Conservation (phyloP, 495 filamentous ascomycete genomes). For the Saxophila tyrrhenica region DNA sequence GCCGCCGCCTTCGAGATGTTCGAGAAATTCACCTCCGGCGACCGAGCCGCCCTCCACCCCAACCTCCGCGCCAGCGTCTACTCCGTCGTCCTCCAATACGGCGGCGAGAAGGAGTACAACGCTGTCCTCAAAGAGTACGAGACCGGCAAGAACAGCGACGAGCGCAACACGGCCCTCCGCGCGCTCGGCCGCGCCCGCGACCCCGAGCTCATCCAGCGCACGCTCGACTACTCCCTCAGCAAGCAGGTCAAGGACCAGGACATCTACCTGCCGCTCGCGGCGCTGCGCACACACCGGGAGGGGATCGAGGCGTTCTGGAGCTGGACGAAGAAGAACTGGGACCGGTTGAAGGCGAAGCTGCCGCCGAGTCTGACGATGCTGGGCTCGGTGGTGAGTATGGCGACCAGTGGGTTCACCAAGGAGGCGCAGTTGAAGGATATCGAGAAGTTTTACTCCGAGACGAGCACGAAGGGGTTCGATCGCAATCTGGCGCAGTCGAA, state of each 20-base stretch:
- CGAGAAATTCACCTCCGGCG: slow-evolving; percentile 53
- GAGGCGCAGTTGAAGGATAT: slow-evolving; percentile 64
- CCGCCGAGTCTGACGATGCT: slow-evolving; percentile 78
- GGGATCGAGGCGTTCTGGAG: slow-evolving; percentile 72
- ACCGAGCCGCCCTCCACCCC: slow-evolving; percentile 57
- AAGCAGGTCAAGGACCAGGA: slow-evolving; percentile 91
- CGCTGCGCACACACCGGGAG: slow-evolving; percentile 62
- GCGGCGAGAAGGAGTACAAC: slow-evolving; percentile 69
- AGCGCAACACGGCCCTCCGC: slow-evolving; percentile 91
- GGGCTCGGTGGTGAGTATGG: slow-evolving; percentile 71
- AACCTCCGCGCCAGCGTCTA: slow-evolving; percentile 63
- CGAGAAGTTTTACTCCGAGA: slow-evolving; percentile 65
- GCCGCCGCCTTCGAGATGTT: slow-evolving; percentile 63
- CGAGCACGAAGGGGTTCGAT: slow-evolving; percentile 64
- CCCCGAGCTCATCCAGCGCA: slow-evolving; percentile 68
- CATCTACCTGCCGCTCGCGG: slow-evolving; percentile 75
- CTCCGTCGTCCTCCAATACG: slow-evolving; percentile 58
- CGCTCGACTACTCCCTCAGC: slow-evolving; percentile 61
- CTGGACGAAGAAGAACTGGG: slow-evolving; percentile 85
- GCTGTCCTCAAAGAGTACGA: slow-evolving; percentile 70
- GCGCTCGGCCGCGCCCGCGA: slow-evolving; percentile 68
- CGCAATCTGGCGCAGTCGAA: slow-evolving; percentile 50
- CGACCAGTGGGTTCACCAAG: slow-evolving; percentile 69
- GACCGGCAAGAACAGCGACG: slow-evolving; percentile 76
- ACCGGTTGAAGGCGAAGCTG: slow-evolving; percentile 60